Evolutionary conservation across 2,329 filamentous ascomycete genomes (phyloP).

Genomic region (Laburnicola sp.): DNA sequence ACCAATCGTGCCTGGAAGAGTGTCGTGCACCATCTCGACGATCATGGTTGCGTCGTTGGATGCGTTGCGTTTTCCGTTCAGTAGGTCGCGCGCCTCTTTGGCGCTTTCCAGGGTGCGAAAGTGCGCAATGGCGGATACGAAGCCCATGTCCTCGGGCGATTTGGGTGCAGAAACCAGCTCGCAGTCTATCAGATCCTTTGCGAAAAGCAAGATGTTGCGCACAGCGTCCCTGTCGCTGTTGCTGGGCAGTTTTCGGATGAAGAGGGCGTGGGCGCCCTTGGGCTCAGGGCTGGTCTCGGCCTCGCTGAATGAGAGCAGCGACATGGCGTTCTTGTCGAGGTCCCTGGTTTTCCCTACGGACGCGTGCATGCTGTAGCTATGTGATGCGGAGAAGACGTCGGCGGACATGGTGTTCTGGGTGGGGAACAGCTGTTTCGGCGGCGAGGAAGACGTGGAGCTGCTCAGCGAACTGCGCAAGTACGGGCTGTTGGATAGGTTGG

Average conservation of each 20-base stretch:
- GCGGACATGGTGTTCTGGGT: constrained; percentile 45
- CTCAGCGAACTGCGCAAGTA: constrained; percentile 46
- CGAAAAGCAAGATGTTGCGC: constrained; percentile 66
- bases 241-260: constrained; percentile 63
- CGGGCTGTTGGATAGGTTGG: constrained; percentile 45
- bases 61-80: constrained; percentile 65
- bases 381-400: constrained; percentile 47
- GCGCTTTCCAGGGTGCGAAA: constrained; percentile 62
- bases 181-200: constrained; percentile 63
- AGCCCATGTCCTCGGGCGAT: constrained; percentile 60
- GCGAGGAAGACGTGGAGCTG: constrained; percentile 47
- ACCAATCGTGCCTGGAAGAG: constrained; percentile 43
- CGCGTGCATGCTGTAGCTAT: constrained; percentile 45
- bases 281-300: constrained; percentile 31
- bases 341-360: constrained; percentile 48
- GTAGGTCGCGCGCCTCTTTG: constrained; percentile 60
- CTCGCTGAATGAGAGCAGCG: constrained; percentile 42
- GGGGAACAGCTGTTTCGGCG: constrained; percentile 40
- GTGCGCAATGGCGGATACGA: constrained; percentile 60
- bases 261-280: constrained; percentile 46
- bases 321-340: constrained; percentile 43
- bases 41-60: constrained; percentile 63
- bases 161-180: constrained; percentile 58
- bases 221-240: constrained; percentile 62
- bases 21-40: constrained; percentile 57